Percentiles rank a stretch among this genome's conserved stretches.
These are phyloP conservation scores for Rhizoclosmatium sp. DNA, from an alignment of 192 early-diverging fungal genomes.

Conservation along the genomic window DNA sequence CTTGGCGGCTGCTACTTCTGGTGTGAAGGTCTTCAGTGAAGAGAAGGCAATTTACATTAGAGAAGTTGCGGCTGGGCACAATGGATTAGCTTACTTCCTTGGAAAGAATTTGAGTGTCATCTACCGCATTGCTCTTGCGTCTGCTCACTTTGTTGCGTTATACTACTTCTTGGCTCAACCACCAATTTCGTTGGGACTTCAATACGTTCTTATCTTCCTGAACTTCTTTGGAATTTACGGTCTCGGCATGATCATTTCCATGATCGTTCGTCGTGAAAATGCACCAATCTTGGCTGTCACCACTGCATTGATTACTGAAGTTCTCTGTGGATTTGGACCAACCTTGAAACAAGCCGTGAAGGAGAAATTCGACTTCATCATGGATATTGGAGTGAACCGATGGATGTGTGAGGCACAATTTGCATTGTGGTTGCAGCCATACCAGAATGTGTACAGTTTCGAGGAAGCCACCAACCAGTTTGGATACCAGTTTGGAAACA, in stretches of 20 bases:
- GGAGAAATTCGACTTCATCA: constrained; percentile 32
- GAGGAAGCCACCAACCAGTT: background rate
- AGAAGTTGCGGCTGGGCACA: constrained; percentile 56
- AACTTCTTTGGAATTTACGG: constrained; percentile 49
- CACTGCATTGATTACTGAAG: constrained; percentile 31
- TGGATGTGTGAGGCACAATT: constrained; percentile 46
- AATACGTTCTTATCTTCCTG: constrained; percentile 38
- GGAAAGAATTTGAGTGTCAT: constrained; percentile 47
- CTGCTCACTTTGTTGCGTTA: constrained; percentile 44
- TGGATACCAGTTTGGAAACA: constrained; percentile 45
- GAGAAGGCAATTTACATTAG: constrained; percentile 57
- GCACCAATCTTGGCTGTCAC: constrained; percentile 47
- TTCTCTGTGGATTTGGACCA: constrained; percentile 48
- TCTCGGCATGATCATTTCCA: constrained; percentile 37
- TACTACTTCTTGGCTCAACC: constrained; percentile 40
- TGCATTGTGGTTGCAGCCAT: constrained; percentile 26
- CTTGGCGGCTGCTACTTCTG: constrained; percentile 52
- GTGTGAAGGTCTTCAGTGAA: constrained; percentile 58
- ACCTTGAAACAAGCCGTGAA: constrained; percentile 28
- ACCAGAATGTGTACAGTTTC: constrained; percentile 12
- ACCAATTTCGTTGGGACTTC: constrained; percentile 23
- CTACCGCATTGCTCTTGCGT: constrained; percentile 40
- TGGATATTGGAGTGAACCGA: constrained; percentile 42
- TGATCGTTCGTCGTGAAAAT: constrained; percentile 47
- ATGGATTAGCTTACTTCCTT: constrained; percentile 31